Evolutionary conservation across 257 asterid genomes (phyloP).

Genomic region (Solanum piurae): DNA sequence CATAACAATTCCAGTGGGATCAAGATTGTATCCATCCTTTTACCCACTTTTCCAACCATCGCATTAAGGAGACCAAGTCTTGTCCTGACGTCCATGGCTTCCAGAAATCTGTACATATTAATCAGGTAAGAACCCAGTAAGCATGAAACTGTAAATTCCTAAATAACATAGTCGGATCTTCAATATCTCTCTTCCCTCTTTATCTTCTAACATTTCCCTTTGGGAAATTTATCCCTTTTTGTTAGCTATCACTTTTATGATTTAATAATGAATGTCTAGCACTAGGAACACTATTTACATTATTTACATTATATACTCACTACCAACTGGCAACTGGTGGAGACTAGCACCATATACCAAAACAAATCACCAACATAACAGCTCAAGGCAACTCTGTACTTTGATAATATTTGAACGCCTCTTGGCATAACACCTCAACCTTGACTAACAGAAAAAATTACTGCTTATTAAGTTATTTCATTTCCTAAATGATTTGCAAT

Average conservation of each 20-base stretch:
- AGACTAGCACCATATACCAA: not conserved
- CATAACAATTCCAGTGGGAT: slow-evolving; percentile 83
- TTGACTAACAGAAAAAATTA: not conserved
- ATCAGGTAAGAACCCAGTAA: slow-evolving; percentile 7
- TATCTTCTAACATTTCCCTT: not conserved
- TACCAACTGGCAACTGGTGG: not conserved
- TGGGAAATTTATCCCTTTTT: not conserved
- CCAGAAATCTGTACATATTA: slow-evolving; percentile 65
- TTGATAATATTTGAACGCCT: not conserved
- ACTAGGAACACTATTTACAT: not conserved
- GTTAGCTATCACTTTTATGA: not conserved
- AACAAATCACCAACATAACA: not conserved
- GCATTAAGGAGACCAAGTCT: slow-evolving; percentile 88
- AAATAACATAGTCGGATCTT: not conserved
- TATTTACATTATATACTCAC: not conserved
- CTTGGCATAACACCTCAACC: not conserved
- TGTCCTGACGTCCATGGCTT: slow-evolving; percentile 79
- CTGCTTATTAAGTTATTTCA: not conserved
- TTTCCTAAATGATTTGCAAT: not conserved
- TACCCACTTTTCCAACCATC: slow-evolving; percentile 92
- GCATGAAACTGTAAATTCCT: not conserved
- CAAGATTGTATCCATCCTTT: slow-evolving; percentile 86
- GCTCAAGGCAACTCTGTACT: not conserved
- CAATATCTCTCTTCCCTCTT: not conserved
- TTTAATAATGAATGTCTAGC: not conserved